Conservation (phyloP, 2,329 filamentous ascomycete genomes). For the Curvularia hawaiiensis region DNA sequence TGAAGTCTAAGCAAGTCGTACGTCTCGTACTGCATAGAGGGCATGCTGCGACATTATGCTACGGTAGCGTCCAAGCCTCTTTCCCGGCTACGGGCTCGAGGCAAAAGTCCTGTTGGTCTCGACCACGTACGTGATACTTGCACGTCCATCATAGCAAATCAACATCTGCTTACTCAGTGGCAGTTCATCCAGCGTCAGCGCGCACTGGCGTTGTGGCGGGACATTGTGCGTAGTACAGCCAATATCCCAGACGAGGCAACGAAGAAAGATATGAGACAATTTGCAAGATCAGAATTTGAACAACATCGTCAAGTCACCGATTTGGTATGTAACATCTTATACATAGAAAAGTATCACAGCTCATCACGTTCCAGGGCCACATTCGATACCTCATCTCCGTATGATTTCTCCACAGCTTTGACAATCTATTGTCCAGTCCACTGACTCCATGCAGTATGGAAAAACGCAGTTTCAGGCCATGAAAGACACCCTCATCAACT, state of each 20-base stretch:
- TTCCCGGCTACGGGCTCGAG: constrained; percentile 38
- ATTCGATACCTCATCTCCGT: constrained; percentile 57
- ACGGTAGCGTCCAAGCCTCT: constrained; percentile 37
- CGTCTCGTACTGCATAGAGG: constrained; percentile 3
- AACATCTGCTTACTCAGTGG: constrained; percentile 13
- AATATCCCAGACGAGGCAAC: constrained; percentile 38
- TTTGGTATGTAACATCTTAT: constrained; percentile 42
- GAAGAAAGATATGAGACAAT: constrained; percentile 52
- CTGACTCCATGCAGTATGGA: constrained; percentile 44
- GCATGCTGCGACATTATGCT: constrained; percentile 43
- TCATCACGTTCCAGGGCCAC: constrained; percentile 44
- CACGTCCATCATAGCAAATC: background rate
- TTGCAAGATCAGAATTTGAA: constrained; percentile 57
- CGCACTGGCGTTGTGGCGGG: constrained; percentile 54
- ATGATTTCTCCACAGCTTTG: constrained; percentile 14
- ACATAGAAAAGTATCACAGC: background rate
- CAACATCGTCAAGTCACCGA: constrained; percentile 54
- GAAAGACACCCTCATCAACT: constrained; percentile 46
- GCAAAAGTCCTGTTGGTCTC: constrained; percentile 40
- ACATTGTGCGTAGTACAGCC: constrained; percentile 52
- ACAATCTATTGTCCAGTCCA: background rate
- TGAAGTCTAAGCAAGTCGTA: background rate
- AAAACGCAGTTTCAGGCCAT: constrained; percentile 59
- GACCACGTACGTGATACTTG: constrained; percentile 33
- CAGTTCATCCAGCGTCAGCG: constrained; percentile 58